phyloP scores from a whole-genome alignment of 2,329 filamentous ascomycete species.

The Aspergillus phoenicis region DNA sequence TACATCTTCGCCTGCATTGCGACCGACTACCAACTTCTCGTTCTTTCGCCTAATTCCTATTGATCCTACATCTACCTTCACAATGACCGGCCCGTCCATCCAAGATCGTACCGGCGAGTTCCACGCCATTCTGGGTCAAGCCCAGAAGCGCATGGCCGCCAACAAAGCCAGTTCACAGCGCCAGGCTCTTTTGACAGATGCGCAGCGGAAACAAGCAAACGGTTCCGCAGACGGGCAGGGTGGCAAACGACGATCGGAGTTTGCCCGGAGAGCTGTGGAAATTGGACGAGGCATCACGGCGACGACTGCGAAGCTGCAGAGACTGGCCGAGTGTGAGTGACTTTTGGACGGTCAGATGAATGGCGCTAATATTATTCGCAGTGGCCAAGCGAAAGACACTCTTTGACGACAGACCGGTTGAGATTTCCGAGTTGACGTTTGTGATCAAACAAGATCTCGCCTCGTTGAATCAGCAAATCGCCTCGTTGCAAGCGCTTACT shows the following conservation, averaged over 20 bases:
- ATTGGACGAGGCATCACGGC: conserved; percentile 88
- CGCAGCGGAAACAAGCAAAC: conserved; percentile 64
- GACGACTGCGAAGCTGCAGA: conserved; percentile 94
- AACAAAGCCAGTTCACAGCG: conserved; percentile 78
- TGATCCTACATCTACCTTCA: conserved; percentile 17
- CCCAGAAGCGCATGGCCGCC: conserved; percentile 75
- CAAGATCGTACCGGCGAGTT: conserved; percentile 98
- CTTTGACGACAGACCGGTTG: conserved; percentile 93
- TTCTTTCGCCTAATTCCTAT: neutral
- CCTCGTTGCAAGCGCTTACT: conserved; percentile 74
- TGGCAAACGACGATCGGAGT: conserved; percentile 70
- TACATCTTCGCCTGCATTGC: neutral
- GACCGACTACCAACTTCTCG: neutral
- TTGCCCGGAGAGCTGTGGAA: conserved; percentile 85
- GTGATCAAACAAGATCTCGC: conserved; percentile 98
- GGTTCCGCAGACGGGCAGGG: conserved; percentile 57
- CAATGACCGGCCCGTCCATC: conserved; percentile 68
- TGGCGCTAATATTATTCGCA: conserved; percentile 34
- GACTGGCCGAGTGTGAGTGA: conserved; percentile 75
- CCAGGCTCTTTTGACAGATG: conserved; percentile 74
- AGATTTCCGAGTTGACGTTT: conserved; percentile 95
- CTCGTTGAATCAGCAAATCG: conserved; percentile 82
- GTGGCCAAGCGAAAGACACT: conserved; percentile 95
- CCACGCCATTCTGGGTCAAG: conserved; percentile 82
- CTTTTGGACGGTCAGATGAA: neutral